Percentiles rank a stretch among this genome's conserved stretches.
phyloP scores from a whole-genome alignment of 176 grass and related monocot genomes.

The Eleusine indica region DNA sequence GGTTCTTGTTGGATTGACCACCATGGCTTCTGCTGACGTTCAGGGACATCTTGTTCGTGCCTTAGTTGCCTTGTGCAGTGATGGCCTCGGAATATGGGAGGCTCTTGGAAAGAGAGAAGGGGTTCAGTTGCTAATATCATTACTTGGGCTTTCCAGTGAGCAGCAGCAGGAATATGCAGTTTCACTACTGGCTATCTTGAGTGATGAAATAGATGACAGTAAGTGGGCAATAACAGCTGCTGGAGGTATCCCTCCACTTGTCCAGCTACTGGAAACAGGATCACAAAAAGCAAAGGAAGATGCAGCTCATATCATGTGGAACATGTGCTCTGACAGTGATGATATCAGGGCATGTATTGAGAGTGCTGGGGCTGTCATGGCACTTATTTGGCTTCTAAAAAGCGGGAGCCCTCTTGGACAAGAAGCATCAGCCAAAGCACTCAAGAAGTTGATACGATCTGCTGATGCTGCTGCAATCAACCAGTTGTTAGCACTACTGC shows the following conservation, averaged over 20 bases:
- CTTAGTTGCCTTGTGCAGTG: slow-evolving; percentile 70
- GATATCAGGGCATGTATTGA: slow-evolving; percentile 97
- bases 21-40: slow-evolving; percentile 85
- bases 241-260: slow-evolving; percentile 93
- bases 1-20: slow-evolving; percentile 80
- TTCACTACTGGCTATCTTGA: slow-evolving; percentile 86
- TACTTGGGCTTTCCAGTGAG: slow-evolving; percentile 94
- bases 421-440: slow-evolving; percentile 84
- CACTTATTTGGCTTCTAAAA: slow-evolving; percentile 92
- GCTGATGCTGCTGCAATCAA: slow-evolving; percentile 88
- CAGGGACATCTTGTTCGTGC: slow-evolving; percentile 76
- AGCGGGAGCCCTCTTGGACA: slow-evolving; percentile 63
- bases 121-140: slow-evolving; percentile 89
- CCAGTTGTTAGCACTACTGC: slow-evolving; percentile 82
- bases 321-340: slow-evolving; percentile 85
- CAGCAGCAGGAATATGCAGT: slow-evolving; percentile 96
- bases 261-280: slow-evolving; percentile 84
- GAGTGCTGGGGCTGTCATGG: slow-evolving; percentile 80
- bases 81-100: slow-evolving; percentile 71
- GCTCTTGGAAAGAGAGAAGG: slow-evolving; percentile 94
- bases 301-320: slow-evolving; percentile 86
- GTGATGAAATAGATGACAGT: slow-evolving; percentile 92
- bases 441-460: slow-evolving; percentile 77
- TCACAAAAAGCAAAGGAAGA: slow-evolving; percentile 92
- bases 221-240: slow-evolving; percentile 99